Percentiles rank a stretch among this genome's conserved stretches.
phyloP scores from a whole-genome alignment of 176 grass and related monocot genomes.

The Oryza meridionalis region DNA sequence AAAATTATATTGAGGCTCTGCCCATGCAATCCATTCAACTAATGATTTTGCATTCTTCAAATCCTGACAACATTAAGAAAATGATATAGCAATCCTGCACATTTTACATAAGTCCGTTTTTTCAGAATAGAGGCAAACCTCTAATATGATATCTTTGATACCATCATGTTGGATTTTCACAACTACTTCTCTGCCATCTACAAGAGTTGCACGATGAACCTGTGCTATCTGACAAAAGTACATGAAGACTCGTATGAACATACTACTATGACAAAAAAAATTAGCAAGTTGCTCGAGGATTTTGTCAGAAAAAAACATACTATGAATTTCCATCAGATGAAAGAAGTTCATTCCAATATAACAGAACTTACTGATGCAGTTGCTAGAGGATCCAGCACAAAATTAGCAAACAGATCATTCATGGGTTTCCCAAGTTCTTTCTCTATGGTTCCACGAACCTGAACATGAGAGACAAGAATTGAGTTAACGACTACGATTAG shows the following conservation, averaged over 20 bases:
- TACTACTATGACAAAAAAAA: background rate
- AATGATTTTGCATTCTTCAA: conserved; percentile 97
- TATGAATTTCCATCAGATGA: conserved; percentile 39
- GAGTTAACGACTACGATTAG: background rate
- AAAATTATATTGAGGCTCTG: conserved; percentile 91
- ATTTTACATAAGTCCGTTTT: background rate
- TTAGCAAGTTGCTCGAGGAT: no score
- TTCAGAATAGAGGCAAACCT: conserved; percentile 67
- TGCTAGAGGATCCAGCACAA: conserved; percentile 84
- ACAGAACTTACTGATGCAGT: conserved; percentile 88
- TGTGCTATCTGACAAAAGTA: conserved; percentile 86
- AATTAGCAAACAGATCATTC: conserved; percentile 77
- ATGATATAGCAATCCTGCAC: conserved; percentile 10
- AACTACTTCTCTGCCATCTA: conserved; percentile 88
- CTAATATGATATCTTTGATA: conserved; percentile 94
- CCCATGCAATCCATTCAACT: conserved; percentile 97
- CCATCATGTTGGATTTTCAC: conserved; percentile 97
- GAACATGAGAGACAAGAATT: conserved; percentile 27
- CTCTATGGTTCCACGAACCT: conserved; percentile 89
- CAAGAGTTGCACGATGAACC: conserved; percentile 88
- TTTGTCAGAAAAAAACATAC: background rate
- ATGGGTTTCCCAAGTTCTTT: conserved; percentile 81
- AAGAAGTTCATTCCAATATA: conserved; percentile 12
- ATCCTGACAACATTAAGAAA: conserved; percentile 64
- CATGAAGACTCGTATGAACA: conserved; percentile 29